These are phyloP conservation scores for Beta lomatogona DNA, from an alignment of 179 eudicot species.

Conservation along the genomic window DNA sequence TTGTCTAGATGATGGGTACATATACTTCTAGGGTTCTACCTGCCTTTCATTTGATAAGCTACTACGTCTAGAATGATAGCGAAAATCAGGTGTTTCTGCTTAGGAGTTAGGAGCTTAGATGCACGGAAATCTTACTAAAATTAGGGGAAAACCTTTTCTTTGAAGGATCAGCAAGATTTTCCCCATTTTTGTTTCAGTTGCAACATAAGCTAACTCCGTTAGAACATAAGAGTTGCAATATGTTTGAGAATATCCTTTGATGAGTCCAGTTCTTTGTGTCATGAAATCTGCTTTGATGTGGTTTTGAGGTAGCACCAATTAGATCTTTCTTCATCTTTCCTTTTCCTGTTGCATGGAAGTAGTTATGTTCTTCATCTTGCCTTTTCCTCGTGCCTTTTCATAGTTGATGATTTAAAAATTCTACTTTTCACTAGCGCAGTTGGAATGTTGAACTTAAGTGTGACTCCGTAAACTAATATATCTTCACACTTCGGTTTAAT, in stretches of 20 bases:
- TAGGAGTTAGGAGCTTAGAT: no score
- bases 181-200: no score
- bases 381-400: not conserved
- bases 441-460: not conserved
- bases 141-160: no score
- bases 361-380: not conserved
- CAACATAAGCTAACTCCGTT: no score
- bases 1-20: no score
- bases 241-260: not conserved
- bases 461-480: not conserved
- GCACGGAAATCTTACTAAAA: no score
- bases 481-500: not conserved
- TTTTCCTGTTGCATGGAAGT: not conserved
- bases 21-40: no score
- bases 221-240: not conserved
- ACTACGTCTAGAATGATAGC: no score
- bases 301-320: not conserved
- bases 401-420: not conserved
- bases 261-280: not conserved
- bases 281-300: not conserved
- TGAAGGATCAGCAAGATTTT: no score
- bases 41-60: no score
- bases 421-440: not conserved
- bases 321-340: not conserved
- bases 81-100: no score